These are phyloP conservation scores for Alternaria triticimaculans DNA, from an alignment of 2,329 filamentous ascomycete species.

Conservation along the genomic window DNA sequence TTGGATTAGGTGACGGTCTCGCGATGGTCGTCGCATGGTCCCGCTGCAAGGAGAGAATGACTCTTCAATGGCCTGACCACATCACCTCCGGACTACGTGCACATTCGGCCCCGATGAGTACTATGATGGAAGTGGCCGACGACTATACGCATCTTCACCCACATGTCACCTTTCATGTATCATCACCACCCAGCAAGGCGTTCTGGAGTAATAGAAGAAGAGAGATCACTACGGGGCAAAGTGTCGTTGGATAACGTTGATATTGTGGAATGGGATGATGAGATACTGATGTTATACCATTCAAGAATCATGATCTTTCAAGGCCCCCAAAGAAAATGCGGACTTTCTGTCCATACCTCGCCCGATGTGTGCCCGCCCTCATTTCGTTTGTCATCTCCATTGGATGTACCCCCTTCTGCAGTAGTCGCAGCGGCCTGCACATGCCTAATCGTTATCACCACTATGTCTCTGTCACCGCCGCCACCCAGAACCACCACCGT, in stretches of 20 bases:
- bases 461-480: not conserved
- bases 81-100: not conserved
- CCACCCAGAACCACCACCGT: not conserved
- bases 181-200: constrained; percentile 12
- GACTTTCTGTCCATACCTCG: not conserved
- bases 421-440: not conserved
- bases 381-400: not conserved
- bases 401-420: not conserved
- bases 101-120: not conserved
- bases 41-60: not conserved
- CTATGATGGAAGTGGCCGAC: not conserved
- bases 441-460: not conserved
- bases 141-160: not conserved
- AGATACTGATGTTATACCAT: not conserved
- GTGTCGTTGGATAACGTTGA: not conserved
- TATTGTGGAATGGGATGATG: not conserved
- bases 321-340: not conserved
- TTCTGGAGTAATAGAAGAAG: not conserved
- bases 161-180: constrained; percentile 9
- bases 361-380: not conserved
- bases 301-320: not conserved
- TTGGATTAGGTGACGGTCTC: too few relatives aligned
- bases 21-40: not conserved
- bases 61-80: not conserved
- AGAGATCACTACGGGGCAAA: not conserved